Evolutionary conservation across 441 rosid genomes (phyloP).

Genomic region (Adansonia rubrostipa): DNA sequence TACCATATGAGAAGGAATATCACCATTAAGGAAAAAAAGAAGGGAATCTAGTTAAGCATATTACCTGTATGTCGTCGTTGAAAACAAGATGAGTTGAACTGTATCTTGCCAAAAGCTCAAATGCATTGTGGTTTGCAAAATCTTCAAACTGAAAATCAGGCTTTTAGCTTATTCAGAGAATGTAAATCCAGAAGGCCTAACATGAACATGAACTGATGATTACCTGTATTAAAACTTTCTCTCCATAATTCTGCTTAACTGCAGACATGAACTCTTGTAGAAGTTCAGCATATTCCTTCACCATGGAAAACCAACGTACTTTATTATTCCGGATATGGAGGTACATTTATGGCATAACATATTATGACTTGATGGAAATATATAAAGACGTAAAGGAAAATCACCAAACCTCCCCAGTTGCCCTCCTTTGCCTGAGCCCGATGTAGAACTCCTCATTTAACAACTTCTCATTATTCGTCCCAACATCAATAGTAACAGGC

Average conservation of each 20-base stretch:
- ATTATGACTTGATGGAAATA: background rate
- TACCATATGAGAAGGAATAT: slow-evolving; percentile 5
- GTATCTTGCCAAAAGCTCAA: slow-evolving; percentile 72
- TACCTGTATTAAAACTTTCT: slow-evolving; percentile 83
- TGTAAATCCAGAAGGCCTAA: slow-evolving; percentile 8
- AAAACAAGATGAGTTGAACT: slow-evolving; percentile 76
- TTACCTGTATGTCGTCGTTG: slow-evolving; percentile 91
- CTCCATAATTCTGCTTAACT: slow-evolving; percentile 86
- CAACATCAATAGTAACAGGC: slow-evolving; percentile 92
- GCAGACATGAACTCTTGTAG: slow-evolving; percentile 84
- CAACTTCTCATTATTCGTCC: slow-evolving; percentile 82
- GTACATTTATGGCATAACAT: background rate
- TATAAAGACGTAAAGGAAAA: slow-evolving; percentile 1
- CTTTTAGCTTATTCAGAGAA: slow-evolving; percentile 8
- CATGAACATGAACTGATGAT: slow-evolving; percentile 20
- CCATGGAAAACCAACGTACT: slow-evolving; percentile 8
- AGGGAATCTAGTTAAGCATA: background rate
- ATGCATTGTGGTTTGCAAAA: slow-evolving; percentile 94
- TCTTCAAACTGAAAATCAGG: slow-evolving; percentile 78
- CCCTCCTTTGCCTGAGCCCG: slow-evolving; percentile 76
- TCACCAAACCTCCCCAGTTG: slow-evolving; percentile 72
- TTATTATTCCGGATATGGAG: slow-evolving; percentile 29
- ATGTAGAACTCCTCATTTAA: slow-evolving; percentile 85
- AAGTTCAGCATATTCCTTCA: slow-evolving; percentile 79
- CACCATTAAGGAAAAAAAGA: slow-evolving; percentile 7